These are phyloP conservation scores for Termitomyces bulborhizus DNA, from an alignment of 768 basidiomycete genomes.

Conservation along the genomic window DNA sequence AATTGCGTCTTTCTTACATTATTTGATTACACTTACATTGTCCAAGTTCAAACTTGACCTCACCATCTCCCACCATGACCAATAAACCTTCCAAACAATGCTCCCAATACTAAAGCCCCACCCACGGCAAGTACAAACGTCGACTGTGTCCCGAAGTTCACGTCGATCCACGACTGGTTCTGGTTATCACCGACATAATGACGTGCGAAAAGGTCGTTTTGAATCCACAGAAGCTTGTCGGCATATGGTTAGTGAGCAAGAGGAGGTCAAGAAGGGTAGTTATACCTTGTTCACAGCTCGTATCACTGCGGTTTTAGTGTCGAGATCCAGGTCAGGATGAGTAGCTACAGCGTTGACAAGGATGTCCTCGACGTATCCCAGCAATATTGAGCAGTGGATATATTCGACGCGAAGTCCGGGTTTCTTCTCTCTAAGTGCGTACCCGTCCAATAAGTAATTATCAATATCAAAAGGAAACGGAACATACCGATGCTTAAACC, in stretches of 20 bases:
- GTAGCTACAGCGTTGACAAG: slow-evolving; percentile 34
- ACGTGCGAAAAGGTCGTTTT: slow-evolving; percentile 27
- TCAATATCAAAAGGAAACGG: background rate
- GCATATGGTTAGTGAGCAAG: background rate
- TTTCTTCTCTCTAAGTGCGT: slow-evolving; percentile 16
- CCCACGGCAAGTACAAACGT: background rate
- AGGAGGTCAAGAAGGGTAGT: background rate
- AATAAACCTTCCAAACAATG: background rate
- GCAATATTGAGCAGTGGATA: slow-evolving; percentile 31
- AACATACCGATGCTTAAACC: slow-evolving; percentile 35
- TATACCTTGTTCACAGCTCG: slow-evolving; percentile 39
- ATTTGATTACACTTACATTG: background rate
- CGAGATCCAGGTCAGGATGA: slow-evolving; percentile 29
- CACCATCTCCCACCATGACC: background rate
- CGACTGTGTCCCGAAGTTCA: background rate
- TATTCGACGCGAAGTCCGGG: slow-evolving; percentile 31
- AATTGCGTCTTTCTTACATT: background rate
- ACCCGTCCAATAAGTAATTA: background rate
- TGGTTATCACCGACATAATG: slow-evolving; percentile 9
- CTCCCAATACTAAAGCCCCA: background rate
- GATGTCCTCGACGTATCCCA: slow-evolving; percentile 42
- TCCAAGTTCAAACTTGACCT: background rate
- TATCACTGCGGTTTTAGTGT: slow-evolving; percentile 34
- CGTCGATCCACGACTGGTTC: background rate
- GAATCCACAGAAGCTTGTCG: slow-evolving; percentile 40